These are phyloP conservation scores for Naganishia kalamii DNA, from an alignment of 768 basidiomycete genomes.

Conservation along the genomic window DNA sequence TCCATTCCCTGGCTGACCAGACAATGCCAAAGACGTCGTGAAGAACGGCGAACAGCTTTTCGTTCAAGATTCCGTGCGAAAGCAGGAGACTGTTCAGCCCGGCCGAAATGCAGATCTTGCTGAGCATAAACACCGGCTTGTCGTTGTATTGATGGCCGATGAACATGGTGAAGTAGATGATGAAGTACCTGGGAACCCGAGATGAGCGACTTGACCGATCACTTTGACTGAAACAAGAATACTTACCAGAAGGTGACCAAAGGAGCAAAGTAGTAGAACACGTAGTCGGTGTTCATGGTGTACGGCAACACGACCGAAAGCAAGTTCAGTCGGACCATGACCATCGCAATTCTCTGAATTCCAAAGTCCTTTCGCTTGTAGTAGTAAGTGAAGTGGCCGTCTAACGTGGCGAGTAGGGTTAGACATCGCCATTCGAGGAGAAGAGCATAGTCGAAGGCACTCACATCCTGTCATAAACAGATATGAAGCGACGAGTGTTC, in stretches of 20 bases:
- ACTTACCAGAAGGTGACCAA: slow-evolving; percentile 66
- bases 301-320: slow-evolving; percentile 76
- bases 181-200: slow-evolving; percentile 52
- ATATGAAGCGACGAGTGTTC: slow-evolving; percentile 80
- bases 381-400: slow-evolving; percentile 71
- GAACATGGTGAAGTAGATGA: slow-evolving; percentile 74
- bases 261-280: slow-evolving; percentile 84
- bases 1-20: slow-evolving; percentile 83
- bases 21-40: slow-evolving; percentile 63
- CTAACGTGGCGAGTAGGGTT: slow-evolving; percentile 22
- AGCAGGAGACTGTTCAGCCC: slow-evolving; percentile 62
- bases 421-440: background rate
- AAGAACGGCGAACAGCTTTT: slow-evolving; percentile 60
- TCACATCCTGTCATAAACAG: slow-evolving; percentile 92
- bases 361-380: slow-evolving; percentile 83
- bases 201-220: background rate
- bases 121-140: slow-evolving; percentile 58
- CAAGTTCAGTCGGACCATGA: slow-evolving; percentile 74
- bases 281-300: slow-evolving; percentile 85
- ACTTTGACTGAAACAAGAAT: background rate
- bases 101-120: slow-evolving; percentile 66
- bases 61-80: slow-evolving; percentile 58
- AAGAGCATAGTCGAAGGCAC: slow-evolving; percentile 19
- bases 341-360: slow-evolving; percentile 66
- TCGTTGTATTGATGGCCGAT: slow-evolving; percentile 69